phyloP scores from a whole-genome alignment of 192 early-diverging fungal genomes.

The Coemansia brasiliensis region DNA sequence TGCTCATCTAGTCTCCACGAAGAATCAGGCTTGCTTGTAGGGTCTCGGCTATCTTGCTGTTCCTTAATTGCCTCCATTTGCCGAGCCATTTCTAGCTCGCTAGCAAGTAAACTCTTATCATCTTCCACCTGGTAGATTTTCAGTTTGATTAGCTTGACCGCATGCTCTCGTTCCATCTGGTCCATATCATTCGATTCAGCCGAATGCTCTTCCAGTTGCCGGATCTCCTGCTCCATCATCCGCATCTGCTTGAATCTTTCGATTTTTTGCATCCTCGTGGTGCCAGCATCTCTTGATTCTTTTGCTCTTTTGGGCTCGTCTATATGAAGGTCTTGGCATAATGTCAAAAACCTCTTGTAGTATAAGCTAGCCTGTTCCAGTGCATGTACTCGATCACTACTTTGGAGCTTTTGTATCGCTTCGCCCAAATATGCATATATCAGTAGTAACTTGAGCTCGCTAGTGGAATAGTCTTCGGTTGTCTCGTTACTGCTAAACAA shows the following conservation, averaged over 20 bases:
- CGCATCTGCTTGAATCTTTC: slow-evolving; percentile 56
- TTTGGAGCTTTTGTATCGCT: slow-evolving; percentile 29
- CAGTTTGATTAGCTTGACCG: slow-evolving; percentile 70
- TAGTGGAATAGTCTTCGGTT: slow-evolving; percentile 82
- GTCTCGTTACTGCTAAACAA: slow-evolving; percentile 88
- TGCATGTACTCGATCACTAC: slow-evolving; percentile 8
- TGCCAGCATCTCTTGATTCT: slow-evolving; percentile 11
- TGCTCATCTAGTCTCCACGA: slow-evolving; percentile 56
- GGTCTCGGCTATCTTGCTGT: slow-evolving; percentile 1
- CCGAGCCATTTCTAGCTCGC: slow-evolving; percentile 79
- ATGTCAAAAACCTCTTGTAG: slow-evolving; percentile 30
- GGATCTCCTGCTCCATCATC: slow-evolving; percentile 75
- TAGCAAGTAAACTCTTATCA: slow-evolving; percentile 64
- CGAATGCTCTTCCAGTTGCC: slow-evolving; percentile 73
- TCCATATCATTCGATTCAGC: slow-evolving; percentile 63
- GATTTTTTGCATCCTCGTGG: slow-evolving; percentile 30
- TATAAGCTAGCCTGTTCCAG: slow-evolving; percentile 17
- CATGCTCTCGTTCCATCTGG: slow-evolving; percentile 74
- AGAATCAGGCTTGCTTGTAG: background rate
- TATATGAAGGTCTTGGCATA: slow-evolving; percentile 24
- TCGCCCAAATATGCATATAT: slow-evolving; percentile 40
- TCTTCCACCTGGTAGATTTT: slow-evolving; percentile 73
- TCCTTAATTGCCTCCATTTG: slow-evolving; percentile 64
- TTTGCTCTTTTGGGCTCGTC: slow-evolving; percentile 20
- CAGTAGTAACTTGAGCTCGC: slow-evolving; percentile 65